Percentiles rank a stretch among this genome's conserved stretches.
Evolutionary conservation across 192 early-diverging fungal genomes (phyloP).

Genomic region (Linnemannia hyalina): DNA sequence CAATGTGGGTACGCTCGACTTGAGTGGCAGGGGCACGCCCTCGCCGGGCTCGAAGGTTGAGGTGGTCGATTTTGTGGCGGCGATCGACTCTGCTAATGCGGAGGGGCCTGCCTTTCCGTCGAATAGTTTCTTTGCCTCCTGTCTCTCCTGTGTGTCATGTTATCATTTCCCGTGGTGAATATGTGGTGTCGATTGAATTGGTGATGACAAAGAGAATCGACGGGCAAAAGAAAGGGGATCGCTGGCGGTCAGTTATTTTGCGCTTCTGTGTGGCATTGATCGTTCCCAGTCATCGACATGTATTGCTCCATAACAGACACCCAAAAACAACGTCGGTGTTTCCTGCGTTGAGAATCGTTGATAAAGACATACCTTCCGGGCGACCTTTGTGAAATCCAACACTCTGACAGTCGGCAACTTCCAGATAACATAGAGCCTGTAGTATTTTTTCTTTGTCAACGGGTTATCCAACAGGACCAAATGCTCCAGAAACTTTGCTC

Average conservation of each 20-base stretch:
- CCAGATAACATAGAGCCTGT: conserved; percentile 88
- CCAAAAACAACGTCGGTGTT: neutral
- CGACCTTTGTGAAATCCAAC: conserved; percentile 88
- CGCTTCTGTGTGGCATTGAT: neutral
- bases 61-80: conserved; percentile 66
- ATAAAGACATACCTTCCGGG: conserved; percentile 67
- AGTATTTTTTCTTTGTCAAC: conserved; percentile 84
- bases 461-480: conserved; percentile 93
- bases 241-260: neutral
- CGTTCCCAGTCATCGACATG: too few relatives aligned
- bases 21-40: conserved; percentile 62
- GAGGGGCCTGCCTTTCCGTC: conserved; percentile 73
- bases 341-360: neutral
- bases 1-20: conserved; percentile 68
- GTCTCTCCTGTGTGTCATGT: conserved; percentile 75
- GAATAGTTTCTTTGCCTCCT: conserved; percentile 86
- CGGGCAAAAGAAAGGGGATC: neutral
- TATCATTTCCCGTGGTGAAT: neutral
- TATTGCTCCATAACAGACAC: neutral
- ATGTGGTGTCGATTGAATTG: neutral
- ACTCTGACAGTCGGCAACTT: conserved; percentile 82
- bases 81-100: conserved; percentile 73
- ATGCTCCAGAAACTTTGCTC: conserved; percentile 61
- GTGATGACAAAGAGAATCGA: neutral
- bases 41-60: conserved; percentile 94